Base-by-base conservation (phyloP, 192 early-diverging fungal genomes). In the Umbelopsis vinacea region DNA sequence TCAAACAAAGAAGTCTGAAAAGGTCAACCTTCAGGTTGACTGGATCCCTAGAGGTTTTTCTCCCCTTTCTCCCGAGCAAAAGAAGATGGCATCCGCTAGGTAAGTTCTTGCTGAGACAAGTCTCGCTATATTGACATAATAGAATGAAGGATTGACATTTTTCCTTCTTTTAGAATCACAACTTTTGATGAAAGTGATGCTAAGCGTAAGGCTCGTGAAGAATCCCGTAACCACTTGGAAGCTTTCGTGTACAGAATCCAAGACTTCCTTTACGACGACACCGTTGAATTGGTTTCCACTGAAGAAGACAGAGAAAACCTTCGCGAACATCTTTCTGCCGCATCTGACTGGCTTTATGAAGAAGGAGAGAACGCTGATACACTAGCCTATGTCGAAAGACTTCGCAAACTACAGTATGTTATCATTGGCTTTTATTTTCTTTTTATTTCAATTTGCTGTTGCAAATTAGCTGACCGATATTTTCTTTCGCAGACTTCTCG, bases 181-280 rank as follows among this genome's bases (percentile, higher is more conserved):
- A 48, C 53, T 3, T 83, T 99, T 83, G 96, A 99, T 71, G 70
- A 76, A 35, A 85, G 86, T 69, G 96, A 98, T 82, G 54, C 75
- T 4, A 75, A 81, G 19, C 92, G 92, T 68, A 84, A 83, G 38
- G 85, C 86, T 7, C 89, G 88, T 43, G 95, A 95, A 80, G 92
- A 91, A 75, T 94, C 96, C 22, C 78, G 86, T 46, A 99, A 99
- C 83, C 84, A 83, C 57, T 86, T 99, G 23, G 98, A 99, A 78
- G 82, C 94, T 3, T 96, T 93, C 80, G 83, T 97, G 37, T 99
- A 98, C 82, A 88, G 87, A 40, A 78, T 89, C 46, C 92, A 92
- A 57, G 95, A 97, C 63, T 87, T 95, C 66, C 80, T 93, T 54
- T 87, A 93, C 52, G 90, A 94, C 63, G 92, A 94, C 38, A 88